Percentiles rank a stretch among this genome's conserved stretches.
These are phyloP conservation scores for Penicillium angulare DNA, from an alignment of 495 filamentous ascomycete species.

Conservation along the genomic window DNA sequence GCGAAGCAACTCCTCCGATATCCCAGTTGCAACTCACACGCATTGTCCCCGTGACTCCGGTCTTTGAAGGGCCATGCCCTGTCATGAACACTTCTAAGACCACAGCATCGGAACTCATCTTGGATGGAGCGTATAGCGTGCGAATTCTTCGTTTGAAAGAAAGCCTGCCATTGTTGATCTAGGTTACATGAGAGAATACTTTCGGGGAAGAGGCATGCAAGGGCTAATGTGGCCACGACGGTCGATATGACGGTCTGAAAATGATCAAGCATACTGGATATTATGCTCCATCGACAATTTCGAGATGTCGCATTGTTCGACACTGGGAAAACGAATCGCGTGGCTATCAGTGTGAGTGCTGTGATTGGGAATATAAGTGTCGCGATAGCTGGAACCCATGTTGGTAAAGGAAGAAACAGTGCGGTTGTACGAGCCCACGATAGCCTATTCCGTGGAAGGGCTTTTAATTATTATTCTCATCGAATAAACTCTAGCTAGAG, in stretches of 20 bases:
- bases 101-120: slow-evolving; percentile 64
- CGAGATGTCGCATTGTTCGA: slow-evolving; percentile 1
- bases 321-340: slow-evolving; percentile 3
- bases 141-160: slow-evolving; percentile 49
- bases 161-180: slow-evolving; percentile 48
- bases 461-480: slow-evolving; percentile 4
- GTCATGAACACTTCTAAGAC: slow-evolving; percentile 54
- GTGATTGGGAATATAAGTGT: slow-evolving; percentile 24
- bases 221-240: slow-evolving; percentile 54
- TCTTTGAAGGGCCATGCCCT: slow-evolving; percentile 58
- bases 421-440: slow-evolving; percentile 27
- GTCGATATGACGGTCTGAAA: slow-evolving; percentile 48
- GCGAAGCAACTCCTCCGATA: slow-evolving; percentile 27
- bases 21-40: slow-evolving; percentile 28
- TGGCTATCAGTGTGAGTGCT: slow-evolving; percentile 6
- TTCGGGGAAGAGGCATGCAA: slow-evolving; percentile 51
- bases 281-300: slow-evolving; percentile 6
- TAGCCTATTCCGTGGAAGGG: slow-evolving; percentile 19
- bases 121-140: slow-evolving; percentile 59
- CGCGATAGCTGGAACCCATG: slow-evolving; percentile 23
- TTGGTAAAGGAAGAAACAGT: slow-evolving; percentile 25
- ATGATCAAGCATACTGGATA: slow-evolving; percentile 16
- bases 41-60: slow-evolving; percentile 24
- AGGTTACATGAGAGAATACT: slow-evolving; percentile 50
- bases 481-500: slow-evolving; percentile 1